Evolutionary conservation across 2,329 filamentous ascomycete genomes (phyloP), one percentile per base, ranked within the genome.

Genomic region (Aureobasidium sp.): DNA sequence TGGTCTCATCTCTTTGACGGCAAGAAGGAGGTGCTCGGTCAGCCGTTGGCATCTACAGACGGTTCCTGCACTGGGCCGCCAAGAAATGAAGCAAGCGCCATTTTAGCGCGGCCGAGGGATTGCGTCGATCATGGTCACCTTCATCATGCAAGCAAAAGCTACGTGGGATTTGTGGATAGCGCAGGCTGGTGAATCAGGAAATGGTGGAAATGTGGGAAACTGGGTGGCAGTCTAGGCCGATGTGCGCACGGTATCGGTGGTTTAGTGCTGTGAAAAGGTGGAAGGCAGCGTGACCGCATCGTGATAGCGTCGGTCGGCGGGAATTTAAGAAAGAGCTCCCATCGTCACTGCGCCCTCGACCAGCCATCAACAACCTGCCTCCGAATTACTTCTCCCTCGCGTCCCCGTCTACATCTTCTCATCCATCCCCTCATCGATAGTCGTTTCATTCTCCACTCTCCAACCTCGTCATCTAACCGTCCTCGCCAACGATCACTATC

Each of bases 281-380:
- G 14, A 56, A 44, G 17, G 51, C 36, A 4, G 53, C 41, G 53
- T 57, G 39, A 57, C 53, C 53, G 53, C 53, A 57, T 57, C 29
- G 39, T 27, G 15, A 48, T 34, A 29, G 42, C n/a, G 31, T 47
- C 20, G 5, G 6, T 37, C 3, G 31, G 22, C 25, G 25, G 39
- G 14, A 58, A n/a, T 39, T 48, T 45, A 58, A 44, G 55, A 58
- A 58, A 58, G 55, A 47, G 55, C 53, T 44, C 20, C 31, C 55
- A 48, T 48, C 57, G 57, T 60, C 57, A 60, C 57, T 49, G 57
- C 45, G 56, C 44, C 48, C 41, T 15, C 9, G 22, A 39, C 58
- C 58, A 52, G 58, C 58, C 58, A 61, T 52, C 39, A 41, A 11
- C 34, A 25, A 37, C 58, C 49, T 53, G 47, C 58, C 41, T 45